Conservation (phyloP, 2,329 filamentous ascomycete genomes). For the Cordyceps cicadae region DNA sequence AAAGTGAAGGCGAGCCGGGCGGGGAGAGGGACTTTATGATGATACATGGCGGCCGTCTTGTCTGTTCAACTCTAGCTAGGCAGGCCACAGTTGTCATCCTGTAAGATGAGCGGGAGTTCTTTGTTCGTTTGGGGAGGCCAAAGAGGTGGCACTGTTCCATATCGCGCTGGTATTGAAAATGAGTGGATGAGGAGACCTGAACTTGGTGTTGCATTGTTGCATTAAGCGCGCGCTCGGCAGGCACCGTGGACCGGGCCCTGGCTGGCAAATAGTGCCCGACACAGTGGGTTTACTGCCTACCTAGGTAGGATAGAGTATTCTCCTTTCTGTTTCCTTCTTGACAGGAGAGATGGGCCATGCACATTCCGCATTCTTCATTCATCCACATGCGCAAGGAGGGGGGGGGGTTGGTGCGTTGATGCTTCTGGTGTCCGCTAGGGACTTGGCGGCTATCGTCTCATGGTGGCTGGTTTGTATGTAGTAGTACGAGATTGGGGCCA, state of each 20-base stretch:
- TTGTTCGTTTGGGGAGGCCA: not conserved
- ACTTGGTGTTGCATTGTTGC: constrained; percentile 8
- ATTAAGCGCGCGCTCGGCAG: constrained; percentile 1
- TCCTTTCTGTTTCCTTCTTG: not conserved
- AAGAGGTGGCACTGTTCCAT: not conserved
- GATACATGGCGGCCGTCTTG: not conserved
- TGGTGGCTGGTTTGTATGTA: not conserved
- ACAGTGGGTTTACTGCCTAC: not conserved
- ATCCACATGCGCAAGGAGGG: not conserved
- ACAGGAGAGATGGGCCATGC: not conserved
- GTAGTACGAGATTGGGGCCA: not conserved
- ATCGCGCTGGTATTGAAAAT: not conserved
- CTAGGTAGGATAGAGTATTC: not conserved
- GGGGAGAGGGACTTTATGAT: not conserved
- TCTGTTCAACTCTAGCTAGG: not conserved
- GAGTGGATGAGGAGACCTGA: constrained; percentile 1
- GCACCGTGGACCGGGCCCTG: not conserved
- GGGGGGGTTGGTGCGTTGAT: no score
- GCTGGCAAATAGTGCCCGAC: not conserved
- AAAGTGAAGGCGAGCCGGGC: not conserved
- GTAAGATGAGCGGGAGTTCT: not conserved
- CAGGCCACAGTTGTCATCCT: not conserved
- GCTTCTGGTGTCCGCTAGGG: not conserved
- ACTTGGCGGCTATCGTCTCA: not conserved
- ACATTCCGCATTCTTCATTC: not conserved